phyloP scores from a whole-genome alignment of 331 rosid genomes.

The Cydonia oblonga region DNA sequence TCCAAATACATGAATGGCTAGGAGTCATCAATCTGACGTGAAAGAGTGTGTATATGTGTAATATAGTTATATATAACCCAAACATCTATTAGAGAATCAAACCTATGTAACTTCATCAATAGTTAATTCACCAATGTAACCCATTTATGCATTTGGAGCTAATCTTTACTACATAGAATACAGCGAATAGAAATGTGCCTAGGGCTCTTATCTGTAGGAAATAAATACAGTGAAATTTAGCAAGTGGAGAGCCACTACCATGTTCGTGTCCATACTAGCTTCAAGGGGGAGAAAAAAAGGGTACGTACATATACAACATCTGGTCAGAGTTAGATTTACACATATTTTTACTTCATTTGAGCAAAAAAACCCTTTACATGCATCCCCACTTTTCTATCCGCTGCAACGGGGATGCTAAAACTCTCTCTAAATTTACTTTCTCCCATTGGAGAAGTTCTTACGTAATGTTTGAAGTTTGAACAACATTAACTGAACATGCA shows the following conservation, averaged over 20 bases:
- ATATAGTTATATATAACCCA: neutral
- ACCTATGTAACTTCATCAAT: neutral
- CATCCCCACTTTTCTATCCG: neutral
- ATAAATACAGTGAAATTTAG: neutral
- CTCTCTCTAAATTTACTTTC: too few species aligned
- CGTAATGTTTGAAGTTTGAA: neutral
- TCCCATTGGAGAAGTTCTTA: neutral
- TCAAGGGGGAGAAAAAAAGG: neutral
- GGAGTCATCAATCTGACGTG: neutral
- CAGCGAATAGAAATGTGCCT: neutral
- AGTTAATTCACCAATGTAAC: neutral
- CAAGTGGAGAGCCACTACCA: neutral
- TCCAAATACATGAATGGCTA: neutral
- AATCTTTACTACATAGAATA: neutral
- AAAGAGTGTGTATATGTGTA: too few species aligned
- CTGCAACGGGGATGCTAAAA: neutral
- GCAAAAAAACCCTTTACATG: too few species aligned
- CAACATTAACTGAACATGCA: neutral
- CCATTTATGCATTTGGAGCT: neutral
- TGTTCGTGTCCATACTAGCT: neutral
- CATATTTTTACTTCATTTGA: too few species aligned
- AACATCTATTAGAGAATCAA: neutral
- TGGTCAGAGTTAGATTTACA: neutral
- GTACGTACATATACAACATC: neutral
- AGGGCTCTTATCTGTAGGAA: neutral